These are phyloP conservation scores for Hortiboletus campestris DNA, from an alignment of 768 basidiomycete genomes.

Conservation along the genomic window DNA sequence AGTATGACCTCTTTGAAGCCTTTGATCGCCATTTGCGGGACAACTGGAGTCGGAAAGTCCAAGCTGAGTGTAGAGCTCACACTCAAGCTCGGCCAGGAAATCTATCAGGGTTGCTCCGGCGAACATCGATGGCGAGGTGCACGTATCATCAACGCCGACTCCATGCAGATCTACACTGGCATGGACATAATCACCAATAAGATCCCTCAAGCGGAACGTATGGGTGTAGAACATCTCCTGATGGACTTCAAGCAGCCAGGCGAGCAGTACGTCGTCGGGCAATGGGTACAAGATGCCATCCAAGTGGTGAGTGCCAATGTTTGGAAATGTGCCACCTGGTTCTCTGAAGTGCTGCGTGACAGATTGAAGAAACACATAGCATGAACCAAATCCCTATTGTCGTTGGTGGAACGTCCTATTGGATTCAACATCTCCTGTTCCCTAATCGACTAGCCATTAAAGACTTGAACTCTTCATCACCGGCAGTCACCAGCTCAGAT, in stretches of 20 bases:
- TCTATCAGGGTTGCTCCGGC: slow-evolving; percentile 6
- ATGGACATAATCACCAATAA: slow-evolving; percentile 96
- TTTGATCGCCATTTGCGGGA: slow-evolving; percentile 85
- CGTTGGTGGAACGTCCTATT: slow-evolving; percentile 96
- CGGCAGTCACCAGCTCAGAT: background rate
- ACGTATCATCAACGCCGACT: slow-evolving; percentile 90
- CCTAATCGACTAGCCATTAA: slow-evolving; percentile 61
- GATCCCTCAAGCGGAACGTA: slow-evolving; percentile 68
- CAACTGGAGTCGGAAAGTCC: slow-evolving; percentile 96
- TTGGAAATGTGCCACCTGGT: background rate
- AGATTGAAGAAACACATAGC: slow-evolving; percentile 76
- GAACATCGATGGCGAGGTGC: slow-evolving; percentile 54
- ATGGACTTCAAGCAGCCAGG: slow-evolving; percentile 87
- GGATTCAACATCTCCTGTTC: slow-evolving; percentile 95
- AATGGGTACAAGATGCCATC: slow-evolving; percentile 86
- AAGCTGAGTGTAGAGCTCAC: slow-evolving; percentile 89
- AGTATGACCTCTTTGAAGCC: slow-evolving; percentile 46
- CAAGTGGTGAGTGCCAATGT: slow-evolving; percentile 53
- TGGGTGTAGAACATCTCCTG: slow-evolving; percentile 83
- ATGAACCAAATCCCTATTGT: slow-evolving; percentile 75
- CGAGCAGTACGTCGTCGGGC: slow-evolving; percentile 81
- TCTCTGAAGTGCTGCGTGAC: slow-evolving; percentile 1
- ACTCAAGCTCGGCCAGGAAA: slow-evolving; percentile 44
- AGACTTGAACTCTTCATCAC: slow-evolving; percentile 11
- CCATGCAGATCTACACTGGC: slow-evolving; percentile 95